Base-by-base conservation (phyloP, 2,329 filamentous ascomycete species). In the Fusarium clavum region DNA sequence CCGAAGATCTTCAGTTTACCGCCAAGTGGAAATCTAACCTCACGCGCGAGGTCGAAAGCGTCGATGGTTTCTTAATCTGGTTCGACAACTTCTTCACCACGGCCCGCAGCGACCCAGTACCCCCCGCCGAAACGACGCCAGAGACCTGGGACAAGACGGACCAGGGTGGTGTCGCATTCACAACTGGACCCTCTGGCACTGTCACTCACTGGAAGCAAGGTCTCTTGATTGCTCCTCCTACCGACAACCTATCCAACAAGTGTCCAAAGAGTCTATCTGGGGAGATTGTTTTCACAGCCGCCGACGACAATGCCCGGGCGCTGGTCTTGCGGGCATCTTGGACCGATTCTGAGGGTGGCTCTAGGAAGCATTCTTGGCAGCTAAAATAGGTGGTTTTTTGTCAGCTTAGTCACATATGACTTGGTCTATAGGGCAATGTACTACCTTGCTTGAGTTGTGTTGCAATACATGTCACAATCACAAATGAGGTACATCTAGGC, bases 201-300 rank as follows among this genome's bases (percentile, higher is more conserved):
- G 87, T 91, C 67, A 98, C 95, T 10, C 95, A 98, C 80, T 98
- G 95, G 95, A 92, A 91, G 80, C 94, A 97, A 77, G 92, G 91
- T 2, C 83, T 97, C 25, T 83, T 95, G 65, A 81, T 97, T 55
- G 86, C 91, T 65, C 89, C 93, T 59, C 84, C 86, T 8, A 84
- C 87, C 43, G 82, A 87, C 57, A 77, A 82, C 14, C 75, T 82
- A 66, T 86, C 86, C 30, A 46, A 44, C 24, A 67, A 70, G 72
- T 84, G 84, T 51, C 88, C 85, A 5, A 83, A 88, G 51, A 84
- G 84, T 63, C 79, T 97, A 25, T 84, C 83, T 48, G 94, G 94
- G 12, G 85, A 88, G 41, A 84, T 97, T 57, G 86, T 87, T 43
- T 97, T 94, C 77, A 83, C 88, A 56, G 91, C 92, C 72, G 87